Conservation (phyloP, 2,329 filamentous ascomycete genomes). For the Xylaria digitata region DNA sequence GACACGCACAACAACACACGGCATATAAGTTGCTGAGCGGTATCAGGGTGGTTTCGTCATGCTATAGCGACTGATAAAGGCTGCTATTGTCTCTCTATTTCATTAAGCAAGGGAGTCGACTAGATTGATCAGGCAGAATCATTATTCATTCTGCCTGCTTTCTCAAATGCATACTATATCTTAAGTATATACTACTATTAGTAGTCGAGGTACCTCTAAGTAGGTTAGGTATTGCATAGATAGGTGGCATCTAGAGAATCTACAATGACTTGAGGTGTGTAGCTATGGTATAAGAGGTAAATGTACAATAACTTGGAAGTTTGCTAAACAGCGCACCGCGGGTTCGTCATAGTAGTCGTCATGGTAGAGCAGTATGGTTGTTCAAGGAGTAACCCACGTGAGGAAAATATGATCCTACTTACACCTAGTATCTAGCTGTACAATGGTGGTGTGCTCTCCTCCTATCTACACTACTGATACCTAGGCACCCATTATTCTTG, state of each 20-base stretch:
- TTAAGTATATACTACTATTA: no score
- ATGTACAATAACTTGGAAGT: neutral
- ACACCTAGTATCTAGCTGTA: neutral
- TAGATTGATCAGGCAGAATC: neutral
- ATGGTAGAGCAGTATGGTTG: no score
- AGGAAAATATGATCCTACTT: neutral
- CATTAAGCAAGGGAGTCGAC: neutral
- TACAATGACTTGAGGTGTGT: no score
- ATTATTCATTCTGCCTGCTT: no score
- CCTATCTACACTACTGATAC: neutral
- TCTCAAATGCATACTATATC: no score
- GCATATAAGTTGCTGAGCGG: no score
- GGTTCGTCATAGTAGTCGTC: neutral
- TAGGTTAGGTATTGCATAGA: no score
- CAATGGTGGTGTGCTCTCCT: neutral
- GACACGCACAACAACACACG: neutral
- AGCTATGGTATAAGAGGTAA: no score
- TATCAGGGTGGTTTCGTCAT: neutral
- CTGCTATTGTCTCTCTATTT: neutral
- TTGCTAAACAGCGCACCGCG: neutral
- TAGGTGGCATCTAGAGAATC: no score
- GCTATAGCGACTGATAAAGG: neutral
- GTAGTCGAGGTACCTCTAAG: no score
- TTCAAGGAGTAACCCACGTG: slow-evolving; percentile 2
- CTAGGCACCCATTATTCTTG: slow-evolving; percentile 12